Base-by-base conservation (phyloP, 1,284 basidiomycete genomes). In the Ceratorhiza oryzae-sativae region DNA sequence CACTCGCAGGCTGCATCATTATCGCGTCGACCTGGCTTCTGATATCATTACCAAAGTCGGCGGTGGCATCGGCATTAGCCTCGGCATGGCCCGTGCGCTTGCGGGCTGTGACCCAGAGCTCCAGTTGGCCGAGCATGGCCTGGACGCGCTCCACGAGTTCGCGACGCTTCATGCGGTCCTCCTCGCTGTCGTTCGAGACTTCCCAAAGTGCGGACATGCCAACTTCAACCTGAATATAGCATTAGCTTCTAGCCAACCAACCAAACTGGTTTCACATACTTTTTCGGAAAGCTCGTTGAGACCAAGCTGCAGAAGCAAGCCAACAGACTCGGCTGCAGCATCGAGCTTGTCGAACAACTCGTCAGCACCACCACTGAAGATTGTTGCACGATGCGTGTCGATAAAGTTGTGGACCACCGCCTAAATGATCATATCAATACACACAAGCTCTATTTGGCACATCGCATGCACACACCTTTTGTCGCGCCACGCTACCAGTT, bases 201-300 rank as follows among this genome's bases (percentile, higher is more conserved):
- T 88, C 87, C 87, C 87, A 88, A 5, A 89, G 82, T 15, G 88
- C 84, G 10, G 86, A 82, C 71, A 88, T 77, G 75, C 82, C 86
- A 73, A 87, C 86, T 78, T 88, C 87, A 59, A 88, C 79, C 86
- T 87, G 60, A 20, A 25, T 61, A 56, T 36, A 42, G 49, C 18
- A 27, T 20, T 18, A 13, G 32, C 13, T 20, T 30, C 18, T 59
- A 71, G 39, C 27, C 34, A 49, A 20, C 13, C 18, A n/a, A 55
- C 30, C 13, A 42, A 68, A 71, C 12, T 18, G 41, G 13, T 72
- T 42, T n/a, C 41, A 73, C 79, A 13, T 73, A 86, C 86, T 83
- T 87, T 88, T 77, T 86, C 78, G 0, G 87, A 86, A 15, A 89
- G 81, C 49, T 84, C 79, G 12, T 77, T 79, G 71, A 88, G 80